Percentiles rank a stretch among this genome's conserved stretches.
These are phyloP conservation scores for Volvox carteri DNA, from an alignment of 163 green algal genomes.

Conservation along the genomic window DNA sequence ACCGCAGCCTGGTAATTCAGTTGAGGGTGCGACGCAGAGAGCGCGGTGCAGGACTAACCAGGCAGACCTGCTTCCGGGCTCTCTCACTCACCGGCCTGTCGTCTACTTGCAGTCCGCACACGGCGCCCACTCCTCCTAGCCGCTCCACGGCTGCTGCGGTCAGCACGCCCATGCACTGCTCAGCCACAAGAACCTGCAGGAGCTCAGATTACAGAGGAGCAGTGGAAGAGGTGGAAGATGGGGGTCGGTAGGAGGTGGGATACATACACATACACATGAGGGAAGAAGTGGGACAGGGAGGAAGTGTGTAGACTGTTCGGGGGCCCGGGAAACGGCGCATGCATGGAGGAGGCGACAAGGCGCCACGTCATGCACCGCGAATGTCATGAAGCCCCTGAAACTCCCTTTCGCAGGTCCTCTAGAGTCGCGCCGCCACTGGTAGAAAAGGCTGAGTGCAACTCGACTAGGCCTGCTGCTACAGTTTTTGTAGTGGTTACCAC, in stretches of 20 bases:
- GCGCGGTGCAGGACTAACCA: no score
- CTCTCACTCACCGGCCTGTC: conserved; percentile 33
- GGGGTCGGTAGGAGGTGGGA: neutral
- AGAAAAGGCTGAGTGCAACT: conserved; percentile 22
- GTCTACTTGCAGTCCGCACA: conserved; percentile 69
- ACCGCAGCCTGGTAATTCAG: no score
- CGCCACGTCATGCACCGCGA: no score
- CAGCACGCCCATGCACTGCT: conserved; percentile 84
- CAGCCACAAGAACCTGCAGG: conserved; percentile 81
- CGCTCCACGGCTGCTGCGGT: conserved; percentile 83
- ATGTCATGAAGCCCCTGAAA: conserved; percentile 36
- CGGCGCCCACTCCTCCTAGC: conserved; percentile 77
- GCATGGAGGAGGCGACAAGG: no score
- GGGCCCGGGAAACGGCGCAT: conserved; percentile 5
- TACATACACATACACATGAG: neutral
- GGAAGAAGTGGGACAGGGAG: no score
- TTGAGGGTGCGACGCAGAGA: no score
- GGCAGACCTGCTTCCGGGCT: no score
- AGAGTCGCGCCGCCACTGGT: conserved; percentile 43
- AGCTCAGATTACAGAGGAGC: no score
- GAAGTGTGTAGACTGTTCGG: no score
- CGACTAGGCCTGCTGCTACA: conserved; percentile 51
- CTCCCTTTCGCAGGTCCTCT: conserved; percentile 53
- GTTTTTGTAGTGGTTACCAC: no score
- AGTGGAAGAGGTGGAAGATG: neutral